These are phyloP conservation scores for Flaveria trinervia DNA, from an alignment of 129 eudicot genomes.

Conservation along the genomic window DNA sequence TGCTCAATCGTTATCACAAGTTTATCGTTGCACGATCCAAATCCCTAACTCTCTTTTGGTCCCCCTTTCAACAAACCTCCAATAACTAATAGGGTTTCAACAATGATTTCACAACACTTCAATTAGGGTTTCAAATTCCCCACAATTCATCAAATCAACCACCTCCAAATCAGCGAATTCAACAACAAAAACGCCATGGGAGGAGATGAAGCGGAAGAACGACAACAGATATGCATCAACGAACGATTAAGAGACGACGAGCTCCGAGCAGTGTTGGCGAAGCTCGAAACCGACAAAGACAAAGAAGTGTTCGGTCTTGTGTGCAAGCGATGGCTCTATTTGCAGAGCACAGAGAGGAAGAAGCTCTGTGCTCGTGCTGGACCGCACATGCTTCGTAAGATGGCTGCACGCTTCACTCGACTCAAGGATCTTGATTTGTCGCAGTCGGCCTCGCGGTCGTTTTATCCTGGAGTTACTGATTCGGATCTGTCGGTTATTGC, in stretches of 20 bases:
- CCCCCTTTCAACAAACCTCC: neutral
- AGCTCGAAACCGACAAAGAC: constrained; percentile 61
- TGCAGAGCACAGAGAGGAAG: constrained; percentile 84
- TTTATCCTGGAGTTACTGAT: constrained; percentile 88
- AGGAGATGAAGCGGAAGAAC: neutral
- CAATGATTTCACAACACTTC: neutral
- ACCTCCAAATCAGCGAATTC: neutral
- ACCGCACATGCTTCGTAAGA: constrained; percentile 79
- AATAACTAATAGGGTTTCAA: neutral
- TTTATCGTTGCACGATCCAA: constrained; percentile 20
- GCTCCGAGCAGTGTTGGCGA: constrained; percentile 53
- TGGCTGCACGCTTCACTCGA: constrained; percentile 82
- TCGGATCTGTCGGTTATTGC: constrained; percentile 84
- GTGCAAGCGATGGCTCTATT: constrained; percentile 83
- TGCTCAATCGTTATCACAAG: constrained; percentile 21
- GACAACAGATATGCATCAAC: constrained; percentile 47
- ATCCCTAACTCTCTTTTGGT: neutral
- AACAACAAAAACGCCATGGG: neutral
- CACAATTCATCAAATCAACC: neutral
- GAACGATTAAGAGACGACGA: constrained; percentile 72
- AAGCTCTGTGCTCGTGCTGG: constrained; percentile 94
- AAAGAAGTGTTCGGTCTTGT: constrained; percentile 87
- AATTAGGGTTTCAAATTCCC: constrained; percentile 29
- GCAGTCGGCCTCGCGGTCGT: constrained; percentile 74
- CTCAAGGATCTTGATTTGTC: constrained; percentile 75